Conservation (phyloP, 1,284 basidiomycete species). For the Tremellales sp. region DNA sequence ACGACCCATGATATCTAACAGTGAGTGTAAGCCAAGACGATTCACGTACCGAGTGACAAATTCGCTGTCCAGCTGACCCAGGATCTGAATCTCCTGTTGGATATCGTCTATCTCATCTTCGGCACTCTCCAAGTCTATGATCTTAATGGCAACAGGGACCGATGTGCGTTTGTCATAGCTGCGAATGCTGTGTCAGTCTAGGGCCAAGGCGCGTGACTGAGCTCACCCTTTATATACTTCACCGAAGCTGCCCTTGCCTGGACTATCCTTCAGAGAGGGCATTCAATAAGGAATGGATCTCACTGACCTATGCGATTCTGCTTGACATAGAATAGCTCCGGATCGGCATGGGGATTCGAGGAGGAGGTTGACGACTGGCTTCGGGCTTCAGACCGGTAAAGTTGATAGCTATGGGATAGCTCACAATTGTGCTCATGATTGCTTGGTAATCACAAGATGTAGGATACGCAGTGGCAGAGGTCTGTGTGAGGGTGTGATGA, state of each 20-base stretch:
- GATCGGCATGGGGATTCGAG: conserved; percentile 56
- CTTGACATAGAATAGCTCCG: conserved; percentile 90
- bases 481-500: no score
- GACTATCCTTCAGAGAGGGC: conserved; percentile 2
- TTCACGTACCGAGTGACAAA: conserved; percentile 82
- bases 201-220: background rate
- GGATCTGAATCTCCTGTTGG: conserved; percentile 96
- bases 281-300: conserved; percentile 8
- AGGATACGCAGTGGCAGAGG: no score
- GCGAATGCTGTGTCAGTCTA: background rate
- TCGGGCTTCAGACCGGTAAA: no score
- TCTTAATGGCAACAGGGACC: conserved; percentile 94
- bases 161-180: conserved; percentile 90
- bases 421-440: no score
- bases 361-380: conserved; percentile 11
- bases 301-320: conserved; percentile 88
- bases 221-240: conserved; percentile 92
- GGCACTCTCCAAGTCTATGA: conserved; percentile 96
- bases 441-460: no score
- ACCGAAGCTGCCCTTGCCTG: conserved; percentile 93
- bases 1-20: conserved; percentile 88
- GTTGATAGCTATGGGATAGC: no score
- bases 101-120: conserved; percentile 99
- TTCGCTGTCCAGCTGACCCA: conserved; percentile 93
- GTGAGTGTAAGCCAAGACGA: background rate